Base-by-base conservation (phyloP, 805 yeast genomes). In the Lipomyces sp. region DNA sequence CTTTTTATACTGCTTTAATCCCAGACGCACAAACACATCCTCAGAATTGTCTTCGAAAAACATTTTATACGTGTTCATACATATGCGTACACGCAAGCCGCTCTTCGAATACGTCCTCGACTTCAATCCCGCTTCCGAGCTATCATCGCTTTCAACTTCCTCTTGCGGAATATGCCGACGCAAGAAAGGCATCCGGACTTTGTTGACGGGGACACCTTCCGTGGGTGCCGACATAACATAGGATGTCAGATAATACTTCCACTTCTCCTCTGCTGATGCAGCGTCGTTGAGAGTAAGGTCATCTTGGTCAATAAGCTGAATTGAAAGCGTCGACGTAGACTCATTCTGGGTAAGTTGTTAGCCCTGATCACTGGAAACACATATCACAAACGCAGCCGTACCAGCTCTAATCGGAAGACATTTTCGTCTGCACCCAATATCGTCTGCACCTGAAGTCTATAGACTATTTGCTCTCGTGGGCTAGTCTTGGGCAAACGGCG, bases 211-310 rank as follows among this genome's bases (percentile, higher is more conserved):
- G 18, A 95, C 89, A 37, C 98, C 98, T 77, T 95, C 99, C 1
- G 99, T 95, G 50, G 99, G 98, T 74, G 92, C 96, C 2, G 97
- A 89, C 90, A 95, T 89, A 54, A 93, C 85, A 77, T 90, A 95
- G 54, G 96, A 90, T 0, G 98, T 94, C 60, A 95, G 84, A 75
- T 95, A 95, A 80, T 95, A 94, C 76, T 92, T 93, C 90, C 97
- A 95, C 73, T 85, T 86, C 70, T 91, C 96, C 72, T 90, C 94
- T 2, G 87, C 85, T 30, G 87, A 84, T 72, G 82, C 81, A 10
- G 84, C 82, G 70, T 90, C 90, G 65, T 88, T 88, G 74, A 93
- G 83, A 0, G 98, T 93, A 73, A 93, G 80, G 75, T 94, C 98
- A 74, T 92, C 97, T 55, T 91, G 81, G 8, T 94, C 93, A 64